Base-by-base conservation (phyloP, 1,284 basidiomycete genomes). In the Cutaneotrichosporon sp. region DNA sequence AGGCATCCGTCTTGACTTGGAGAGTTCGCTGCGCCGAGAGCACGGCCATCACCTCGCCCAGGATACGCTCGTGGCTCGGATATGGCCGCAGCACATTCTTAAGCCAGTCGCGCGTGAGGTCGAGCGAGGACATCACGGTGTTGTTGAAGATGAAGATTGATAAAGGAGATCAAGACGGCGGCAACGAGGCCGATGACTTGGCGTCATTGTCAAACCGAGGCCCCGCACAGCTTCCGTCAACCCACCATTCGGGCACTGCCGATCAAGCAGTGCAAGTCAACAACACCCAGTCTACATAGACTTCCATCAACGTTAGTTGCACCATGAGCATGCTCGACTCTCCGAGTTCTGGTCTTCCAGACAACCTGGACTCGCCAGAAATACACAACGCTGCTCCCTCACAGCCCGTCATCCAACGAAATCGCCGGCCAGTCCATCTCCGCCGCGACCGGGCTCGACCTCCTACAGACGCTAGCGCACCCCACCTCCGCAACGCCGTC, bases 1-100 rank as follows among this genome's bases (percentile, higher is more conserved):
- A 96, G 9, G 92, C 84, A 67, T 96, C 92, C 0, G 90, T 89
- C 76, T 91, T 92, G 53, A 90, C 90, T 5, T 85, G 80, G 45
- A 97, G 80, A 14, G 87, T 81, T 7, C 81, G 77, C 62, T 81
- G 82, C 37, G 79, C 76, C 24, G 74, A 64, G 51, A 97, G 81
- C 11, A 80, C 79, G 26, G 79, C 74, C 68, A 88, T 81, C 54
- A 90, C 78, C 70, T 96, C 86, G 10, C 78, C 63, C 55, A 78
- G 79, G 38, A 84, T 76, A 25, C 80, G 78, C 45, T 86, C 83
- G 25, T 70, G 73, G 55, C 82, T 71, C 2, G 76, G 68, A 67
- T 96, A 96, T 16, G 83, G 75, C 41, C 76, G 77, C 43, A 83
- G 76, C 60, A 86, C 84, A 65, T 86, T 81, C 39, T 81, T 79